Percentiles rank a stretch among this genome's conserved stretches.
phyloP scores from a whole-genome alignment of 345 rosid genomes.

The Reutealis trisperma region DNA sequence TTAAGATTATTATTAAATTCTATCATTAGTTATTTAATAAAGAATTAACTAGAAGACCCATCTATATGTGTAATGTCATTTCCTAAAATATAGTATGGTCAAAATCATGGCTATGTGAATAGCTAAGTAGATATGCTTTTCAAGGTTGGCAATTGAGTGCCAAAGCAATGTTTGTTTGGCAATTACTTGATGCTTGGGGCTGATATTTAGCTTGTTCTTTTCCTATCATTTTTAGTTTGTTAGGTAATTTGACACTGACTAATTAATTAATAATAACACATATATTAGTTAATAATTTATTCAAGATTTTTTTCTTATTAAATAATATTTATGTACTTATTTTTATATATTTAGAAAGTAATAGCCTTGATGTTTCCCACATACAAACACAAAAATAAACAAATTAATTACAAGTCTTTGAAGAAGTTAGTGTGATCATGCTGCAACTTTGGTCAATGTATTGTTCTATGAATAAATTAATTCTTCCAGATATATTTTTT shows the following conservation, averaged over 20 bases:
- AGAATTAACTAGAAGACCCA: no score
- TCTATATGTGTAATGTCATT: neutral
- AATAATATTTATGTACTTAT: no score
- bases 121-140: neutral
- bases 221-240: constrained; percentile 21
- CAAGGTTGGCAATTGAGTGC: neutral
- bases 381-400: neutral
- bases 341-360: neutral
- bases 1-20: no score
- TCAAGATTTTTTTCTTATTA: neutral
- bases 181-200: constrained; percentile 41
- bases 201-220: constrained; percentile 27
- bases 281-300: constrained; percentile 6
- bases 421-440: neutral
- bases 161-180: constrained; percentile 26
- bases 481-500: no score
- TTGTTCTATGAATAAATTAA: no score
- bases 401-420: neutral
- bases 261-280: no score
- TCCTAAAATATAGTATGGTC: neutral
- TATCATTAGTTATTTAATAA: no score
- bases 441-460: neutral
- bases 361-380: constrained; percentile 7
- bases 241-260: constrained; percentile 35
- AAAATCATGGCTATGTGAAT: neutral